These are phyloP conservation scores for Gossypium raimondii DNA, from an alignment of 345 rosid species.

Conservation along the genomic window DNA sequence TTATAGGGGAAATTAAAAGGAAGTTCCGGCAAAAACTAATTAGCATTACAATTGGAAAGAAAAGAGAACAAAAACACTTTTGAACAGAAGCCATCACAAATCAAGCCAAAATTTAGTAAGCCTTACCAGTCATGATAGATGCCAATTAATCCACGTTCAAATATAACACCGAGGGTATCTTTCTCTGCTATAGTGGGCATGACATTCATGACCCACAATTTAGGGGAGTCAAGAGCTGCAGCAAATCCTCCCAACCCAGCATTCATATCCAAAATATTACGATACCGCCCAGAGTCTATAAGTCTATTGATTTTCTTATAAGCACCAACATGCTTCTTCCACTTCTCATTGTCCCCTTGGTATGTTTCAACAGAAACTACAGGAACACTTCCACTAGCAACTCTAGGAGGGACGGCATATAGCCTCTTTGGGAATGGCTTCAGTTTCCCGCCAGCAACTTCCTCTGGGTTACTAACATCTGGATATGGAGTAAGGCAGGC, in stretches of 20 bases:
- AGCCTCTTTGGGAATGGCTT: constrained; percentile 82
- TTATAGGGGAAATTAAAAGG: background rate
- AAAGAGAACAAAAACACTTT: background rate
- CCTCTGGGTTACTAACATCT: constrained; percentile 47
- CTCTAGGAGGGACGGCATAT: constrained; percentile 74
- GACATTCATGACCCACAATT: constrained; percentile 98
- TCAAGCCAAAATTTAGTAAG: constrained; percentile 11
- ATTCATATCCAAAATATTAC: constrained; percentile 98
- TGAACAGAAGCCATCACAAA: background rate
- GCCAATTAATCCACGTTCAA: constrained; percentile 89
- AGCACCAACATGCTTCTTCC: constrained; percentile 87
- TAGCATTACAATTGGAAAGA: background rate
- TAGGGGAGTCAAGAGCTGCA: constrained; percentile 67
- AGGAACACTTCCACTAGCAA: constrained; percentile 77
- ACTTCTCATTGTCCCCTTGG: constrained; percentile 61
- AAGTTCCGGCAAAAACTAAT: background rate
- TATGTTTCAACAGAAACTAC: constrained; percentile 83
- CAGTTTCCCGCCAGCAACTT: constrained; percentile 62
- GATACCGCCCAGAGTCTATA: constrained; percentile 77
- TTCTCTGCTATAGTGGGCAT: constrained; percentile 83
- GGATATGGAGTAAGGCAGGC: constrained; percentile 82
- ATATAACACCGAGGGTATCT: constrained; percentile 73
- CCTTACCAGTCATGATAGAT: constrained; percentile 95
- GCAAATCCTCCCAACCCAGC: constrained; percentile 98
- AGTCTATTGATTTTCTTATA: constrained; percentile 77